phyloP scores from a whole-genome alignment of 495 filamentous ascomycete genomes.

The Penicillium ucsense region DNA sequence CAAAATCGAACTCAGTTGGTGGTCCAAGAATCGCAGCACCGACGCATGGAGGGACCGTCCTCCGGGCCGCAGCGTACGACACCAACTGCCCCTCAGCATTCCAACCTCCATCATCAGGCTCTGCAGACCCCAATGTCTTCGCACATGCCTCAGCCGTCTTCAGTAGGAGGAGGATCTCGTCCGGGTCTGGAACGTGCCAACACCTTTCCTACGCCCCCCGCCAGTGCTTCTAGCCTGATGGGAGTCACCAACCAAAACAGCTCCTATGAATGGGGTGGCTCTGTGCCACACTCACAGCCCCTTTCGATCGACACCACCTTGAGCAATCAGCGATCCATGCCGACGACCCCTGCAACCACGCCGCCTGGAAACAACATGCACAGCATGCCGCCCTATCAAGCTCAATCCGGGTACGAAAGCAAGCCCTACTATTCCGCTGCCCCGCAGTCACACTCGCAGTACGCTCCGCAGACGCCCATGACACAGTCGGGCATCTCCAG shows the following conservation, averaged over 20 bases:
- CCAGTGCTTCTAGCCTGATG: conserved; percentile 85
- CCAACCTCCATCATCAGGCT: conserved; percentile 71
- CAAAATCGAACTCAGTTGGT: conserved; percentile 70
- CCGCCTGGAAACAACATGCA: conserved; percentile 72
- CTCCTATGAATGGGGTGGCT: conserved; percentile 66
- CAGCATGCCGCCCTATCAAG: conserved; percentile 67
- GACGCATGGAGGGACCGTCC: conserved; percentile 44
- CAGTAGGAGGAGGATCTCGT: conserved; percentile 55
- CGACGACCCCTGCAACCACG: conserved; percentile 87
- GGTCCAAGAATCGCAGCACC: conserved; percentile 75
- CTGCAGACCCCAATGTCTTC: conserved; percentile 59
- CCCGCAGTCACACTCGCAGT: conserved; percentile 59
- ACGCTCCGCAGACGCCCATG: conserved; percentile 52
- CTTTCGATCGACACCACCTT: conserved; percentile 80
- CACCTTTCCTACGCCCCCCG: conserved; percentile 89
- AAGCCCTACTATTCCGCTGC: conserved; percentile 73
- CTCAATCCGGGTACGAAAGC: conserved; percentile 62
- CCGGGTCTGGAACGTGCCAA: conserved; percentile 72
- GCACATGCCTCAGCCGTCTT: conserved; percentile 58
- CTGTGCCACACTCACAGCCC: conserved; percentile 57
- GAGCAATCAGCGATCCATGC: conserved; percentile 78
- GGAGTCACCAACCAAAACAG: conserved; percentile 64
- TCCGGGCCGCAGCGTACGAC: conserved; percentile 28
- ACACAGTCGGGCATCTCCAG: conserved; percentile 59
- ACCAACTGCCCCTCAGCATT: conserved; percentile 51